Evolutionary conservation across 176 grass and related monocot genomes (phyloP).

Genomic region (Aegilops bicornis): DNA sequence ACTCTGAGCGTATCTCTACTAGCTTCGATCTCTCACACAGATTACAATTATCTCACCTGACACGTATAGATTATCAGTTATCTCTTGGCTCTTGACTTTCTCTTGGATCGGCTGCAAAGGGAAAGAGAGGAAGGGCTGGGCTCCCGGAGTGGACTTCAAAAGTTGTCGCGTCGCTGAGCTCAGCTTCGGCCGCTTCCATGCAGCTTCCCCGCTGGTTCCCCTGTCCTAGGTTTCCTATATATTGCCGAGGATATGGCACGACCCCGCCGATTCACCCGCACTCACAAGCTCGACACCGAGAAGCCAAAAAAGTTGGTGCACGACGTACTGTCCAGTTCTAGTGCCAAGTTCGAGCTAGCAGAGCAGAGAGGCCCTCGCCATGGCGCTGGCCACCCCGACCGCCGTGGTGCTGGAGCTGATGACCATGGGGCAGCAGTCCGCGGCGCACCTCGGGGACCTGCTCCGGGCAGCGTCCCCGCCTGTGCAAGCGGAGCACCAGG

Average conservation of each 20-base stretch:
- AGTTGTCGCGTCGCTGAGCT: background rate
- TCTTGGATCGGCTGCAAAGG: background rate
- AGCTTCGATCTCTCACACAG: background rate
- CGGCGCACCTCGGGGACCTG: slow-evolving; percentile 39
- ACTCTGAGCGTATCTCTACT: background rate
- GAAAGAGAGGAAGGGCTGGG: background rate
- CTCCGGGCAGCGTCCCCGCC: slow-evolving; percentile 14
- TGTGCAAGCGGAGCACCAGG: background rate
- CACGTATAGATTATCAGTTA: background rate
- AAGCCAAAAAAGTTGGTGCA: background rate
- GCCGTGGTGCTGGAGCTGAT: slow-evolving; percentile 50
- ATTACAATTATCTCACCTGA: background rate
- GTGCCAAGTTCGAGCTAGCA: background rate
- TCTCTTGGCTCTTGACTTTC: background rate
- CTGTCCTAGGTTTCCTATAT: slow-evolving; percentile 11
- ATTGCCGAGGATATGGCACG: background rate
- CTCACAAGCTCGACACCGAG: background rate
- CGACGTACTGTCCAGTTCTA: background rate
- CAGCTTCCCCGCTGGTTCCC: background rate
- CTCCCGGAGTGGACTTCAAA: background rate
- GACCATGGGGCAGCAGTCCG: slow-evolving; percentile 43
- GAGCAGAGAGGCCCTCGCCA: background rate
- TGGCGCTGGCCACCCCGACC: slow-evolving; percentile 25
- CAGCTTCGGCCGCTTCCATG: background rate
- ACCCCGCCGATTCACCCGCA: background rate